phyloP scores from a whole-genome alignment of 768 basidiomycete species.

The Mrakia gelida region DNA sequence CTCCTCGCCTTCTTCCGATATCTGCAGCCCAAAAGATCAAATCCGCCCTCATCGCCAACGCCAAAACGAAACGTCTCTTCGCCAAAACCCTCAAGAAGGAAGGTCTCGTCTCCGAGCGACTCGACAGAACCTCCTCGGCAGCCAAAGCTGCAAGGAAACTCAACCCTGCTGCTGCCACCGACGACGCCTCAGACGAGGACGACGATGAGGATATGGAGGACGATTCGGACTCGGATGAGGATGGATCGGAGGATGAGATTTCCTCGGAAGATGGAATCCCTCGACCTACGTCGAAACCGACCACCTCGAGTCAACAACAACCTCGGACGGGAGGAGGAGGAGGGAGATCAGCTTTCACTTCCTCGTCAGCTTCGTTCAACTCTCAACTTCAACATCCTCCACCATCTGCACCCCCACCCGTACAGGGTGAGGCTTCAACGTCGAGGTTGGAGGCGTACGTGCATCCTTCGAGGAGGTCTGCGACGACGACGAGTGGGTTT shows the following conservation, averaged over 20 bases:
- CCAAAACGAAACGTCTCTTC: constrained; percentile 28
- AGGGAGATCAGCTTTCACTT: not conserved
- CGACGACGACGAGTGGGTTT: not conserved
- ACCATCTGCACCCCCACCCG: not conserved
- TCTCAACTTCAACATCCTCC: not conserved
- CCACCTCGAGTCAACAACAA: not conserved
- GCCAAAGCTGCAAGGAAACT: not conserved
- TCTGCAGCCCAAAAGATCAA: constrained; percentile 32
- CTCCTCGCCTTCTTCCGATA: not conserved
- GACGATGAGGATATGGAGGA: not conserved
- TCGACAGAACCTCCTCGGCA: not conserved
- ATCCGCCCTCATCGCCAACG: constrained; percentile 27
- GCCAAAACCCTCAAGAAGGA: constrained; percentile 32
- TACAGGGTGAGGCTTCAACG: not conserved
- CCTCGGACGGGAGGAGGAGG: not conserved
- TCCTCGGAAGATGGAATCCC: constrained; percentile 6
- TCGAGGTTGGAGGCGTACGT: not conserved
- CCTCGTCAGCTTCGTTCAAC: not conserved
- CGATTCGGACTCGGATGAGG: not conserved
- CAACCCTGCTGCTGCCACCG: not conserved
- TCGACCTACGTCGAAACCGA: not conserved
- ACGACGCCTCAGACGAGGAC: not conserved
- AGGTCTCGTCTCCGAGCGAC: constrained; percentile 21
- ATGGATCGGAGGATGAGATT: not conserved
- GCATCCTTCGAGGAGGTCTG: constrained; percentile 7